Base-by-base conservation (phyloP, 2,329 filamentous ascomycete species). In the Leptodontidium sp. region DNA sequence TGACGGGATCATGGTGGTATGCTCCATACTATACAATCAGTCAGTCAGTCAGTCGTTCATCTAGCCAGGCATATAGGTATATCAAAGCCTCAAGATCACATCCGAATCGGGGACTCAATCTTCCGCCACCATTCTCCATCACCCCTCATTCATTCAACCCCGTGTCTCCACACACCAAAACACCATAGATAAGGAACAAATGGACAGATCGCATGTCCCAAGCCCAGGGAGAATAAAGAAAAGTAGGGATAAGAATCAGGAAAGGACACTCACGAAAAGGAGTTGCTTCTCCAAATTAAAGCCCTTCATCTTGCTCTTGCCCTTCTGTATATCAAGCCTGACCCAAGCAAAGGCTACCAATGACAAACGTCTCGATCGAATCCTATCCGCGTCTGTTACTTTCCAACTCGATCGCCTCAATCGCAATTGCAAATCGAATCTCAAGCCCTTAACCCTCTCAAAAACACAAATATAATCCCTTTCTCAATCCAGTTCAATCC, bases 281-380 rank as follows among this genome's bases (percentile, higher is more conserved):
- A 59, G n/a, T n/a, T 59, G 38, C 26, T 59, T 45, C 57, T 59
- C 57, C 35, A 59, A 26, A 45, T 59, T 35, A 26, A 59, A 59
- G 1, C 35, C 57, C 35, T 24, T 43, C 57, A 59, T 45, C 57
- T 59, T 43, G 55, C 12, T n/a, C 21, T n/a, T 17, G 47, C 8
- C 29, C 29, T 32, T 32, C 29, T 32, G 29, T 32, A 32, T 32
- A 32, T 32, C 29, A 32, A 32, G 6, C 29, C 6, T 32, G 29
- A 32, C 29, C 29, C 29, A 21, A 21, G 21, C 21, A 21, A 21
- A 21, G 21, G 21, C 21, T 21, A 21, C 21, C 29, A 32, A 32
- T 1, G 29, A 32, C 29, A 32, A 32, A 32, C 29, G 29, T 32
- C 4, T 32, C 29, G 29, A 32, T 32, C 29, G 4, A 6, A 32